Evolutionary conservation across 805 yeast species (phyloP).

Genomic region (Metschnikowia colocasiae): DNA sequence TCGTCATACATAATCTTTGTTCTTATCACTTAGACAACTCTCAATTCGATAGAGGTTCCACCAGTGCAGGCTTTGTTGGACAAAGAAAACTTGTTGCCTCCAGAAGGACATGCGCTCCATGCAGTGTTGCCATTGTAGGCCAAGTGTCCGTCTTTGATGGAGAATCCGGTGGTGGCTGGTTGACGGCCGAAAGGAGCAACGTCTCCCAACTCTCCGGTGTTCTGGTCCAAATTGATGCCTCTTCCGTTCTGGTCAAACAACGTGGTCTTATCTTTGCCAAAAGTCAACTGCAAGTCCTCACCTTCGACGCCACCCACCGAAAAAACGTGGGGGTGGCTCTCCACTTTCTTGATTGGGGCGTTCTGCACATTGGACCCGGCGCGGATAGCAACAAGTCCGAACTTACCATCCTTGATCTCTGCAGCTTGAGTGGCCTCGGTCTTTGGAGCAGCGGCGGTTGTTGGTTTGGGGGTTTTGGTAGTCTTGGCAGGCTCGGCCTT

Average conservation of each 20-base stretch:
- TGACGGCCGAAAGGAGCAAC: constrained; percentile 32
- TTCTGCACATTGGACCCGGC: constrained; percentile 28
- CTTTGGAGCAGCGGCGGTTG: neutral
- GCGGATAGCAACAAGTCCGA: constrained; percentile 21
- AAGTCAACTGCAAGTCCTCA: constrained; percentile 14
- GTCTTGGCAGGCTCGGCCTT: neutral
- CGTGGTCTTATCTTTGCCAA: constrained; percentile 2
- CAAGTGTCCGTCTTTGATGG: constrained; percentile 37
- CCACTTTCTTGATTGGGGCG: constrained; percentile 26
- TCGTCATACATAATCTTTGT: neutral
- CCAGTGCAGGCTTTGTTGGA: constrained; percentile 27
- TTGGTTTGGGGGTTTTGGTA: neutral
- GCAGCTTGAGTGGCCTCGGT: neutral
- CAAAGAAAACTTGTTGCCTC: constrained; percentile 20
- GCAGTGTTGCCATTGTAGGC: constrained; percentile 28
- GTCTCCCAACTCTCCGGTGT: constrained; percentile 32
- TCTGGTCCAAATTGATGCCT: constrained; percentile 26
- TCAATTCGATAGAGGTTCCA: constrained; percentile 27
- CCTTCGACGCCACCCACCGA: constrained; percentile 34
- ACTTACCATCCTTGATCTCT: constrained; percentile 6
- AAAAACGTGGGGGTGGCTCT: constrained; percentile 31
- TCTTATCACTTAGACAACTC: no score
- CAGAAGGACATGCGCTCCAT: constrained; percentile 40
- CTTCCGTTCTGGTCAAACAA: constrained; percentile 30
- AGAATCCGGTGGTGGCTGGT: constrained; percentile 37